A percentile compares a stretch with the other conserved stretches of the same genome.
Conservation (phyloP, 2,329 filamentous ascomycete genomes). For the Monilinia aucupariae region DNA sequence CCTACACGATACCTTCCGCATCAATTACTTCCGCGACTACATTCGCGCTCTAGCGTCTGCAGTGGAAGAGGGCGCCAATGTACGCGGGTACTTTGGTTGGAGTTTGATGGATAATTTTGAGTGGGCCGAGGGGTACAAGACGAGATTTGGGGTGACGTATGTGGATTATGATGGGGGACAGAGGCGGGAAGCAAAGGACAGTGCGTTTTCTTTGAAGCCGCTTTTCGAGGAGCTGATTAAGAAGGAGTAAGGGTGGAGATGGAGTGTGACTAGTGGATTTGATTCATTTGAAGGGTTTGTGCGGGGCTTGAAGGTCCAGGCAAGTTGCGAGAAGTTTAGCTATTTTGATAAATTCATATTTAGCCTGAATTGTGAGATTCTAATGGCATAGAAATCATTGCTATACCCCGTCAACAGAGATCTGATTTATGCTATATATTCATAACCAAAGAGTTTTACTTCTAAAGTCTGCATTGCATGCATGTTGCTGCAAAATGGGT, state of each 20-base stretch:
- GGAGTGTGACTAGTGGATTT: neutral
- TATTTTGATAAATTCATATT: neutral
- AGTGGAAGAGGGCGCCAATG: conserved; percentile 68
- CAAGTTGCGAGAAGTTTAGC: neutral
- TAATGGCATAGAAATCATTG: neutral
- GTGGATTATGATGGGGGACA: conserved; percentile 78
- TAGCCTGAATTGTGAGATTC: neutral
- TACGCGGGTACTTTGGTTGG: conserved; percentile 79
- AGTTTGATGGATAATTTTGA: conserved; percentile 64
- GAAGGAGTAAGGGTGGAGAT: conserved; percentile 42
- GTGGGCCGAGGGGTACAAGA: conserved; percentile 77
- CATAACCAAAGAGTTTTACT: neutral
- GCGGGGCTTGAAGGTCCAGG: neutral
- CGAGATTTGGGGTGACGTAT: conserved; percentile 76
- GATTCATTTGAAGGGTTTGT: neutral
- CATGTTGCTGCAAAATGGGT: conserved; percentile 5
- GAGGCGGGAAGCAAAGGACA: conserved; percentile 79
- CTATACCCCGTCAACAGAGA: neutral
- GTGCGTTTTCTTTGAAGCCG: conserved; percentile 62
- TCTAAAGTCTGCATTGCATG: neutral
- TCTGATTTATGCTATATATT: neutral
- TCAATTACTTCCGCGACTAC: conserved; percentile 73
- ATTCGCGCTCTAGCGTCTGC: conserved; percentile 72
- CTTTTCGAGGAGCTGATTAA: conserved; percentile 67
- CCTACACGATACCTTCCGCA: conserved; percentile 75